A percentile compares a stretch with the other conserved stretches of the same genome.
These are phyloP conservation scores for Leptomonas pyrrhocoris DNA, from an alignment of 208 protist genomes.

Conservation along the genomic window DNA sequence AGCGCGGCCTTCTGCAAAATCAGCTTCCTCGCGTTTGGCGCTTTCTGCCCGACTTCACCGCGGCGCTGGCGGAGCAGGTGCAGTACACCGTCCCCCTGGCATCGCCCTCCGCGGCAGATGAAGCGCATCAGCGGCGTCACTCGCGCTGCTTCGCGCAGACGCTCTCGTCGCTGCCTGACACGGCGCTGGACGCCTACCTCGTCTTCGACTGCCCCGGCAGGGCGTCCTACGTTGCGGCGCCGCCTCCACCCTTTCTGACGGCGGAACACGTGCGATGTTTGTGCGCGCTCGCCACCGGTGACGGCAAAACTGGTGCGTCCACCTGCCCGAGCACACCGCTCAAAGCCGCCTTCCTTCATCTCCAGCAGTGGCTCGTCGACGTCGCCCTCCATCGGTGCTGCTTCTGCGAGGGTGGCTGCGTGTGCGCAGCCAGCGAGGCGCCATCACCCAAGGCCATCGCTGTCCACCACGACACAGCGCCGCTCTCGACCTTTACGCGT, in stretches of 20 bases:
- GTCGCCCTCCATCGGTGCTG: conserved; percentile 38
- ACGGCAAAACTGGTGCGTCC: not conserved
- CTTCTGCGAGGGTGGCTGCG: conserved; percentile 17
- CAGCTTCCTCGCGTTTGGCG: conserved; percentile 57
- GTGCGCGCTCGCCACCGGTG: conserved; percentile 2
- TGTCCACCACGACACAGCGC: not conserved
- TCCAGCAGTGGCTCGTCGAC: conserved; percentile 29
- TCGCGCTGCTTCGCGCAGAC: not conserved
- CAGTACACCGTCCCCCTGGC: not conserved
- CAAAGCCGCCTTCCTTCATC: not conserved
- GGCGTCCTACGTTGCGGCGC: not conserved
- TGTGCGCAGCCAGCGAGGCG: not conserved
- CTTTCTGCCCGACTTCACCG: conserved; percentile 29
- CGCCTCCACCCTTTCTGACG: conserved; percentile 28
- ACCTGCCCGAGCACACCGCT: not conserved
- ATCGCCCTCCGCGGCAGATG: not conserved
- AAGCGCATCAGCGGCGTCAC: not conserved
- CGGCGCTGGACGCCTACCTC: conserved; percentile 32
- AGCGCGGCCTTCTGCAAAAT: conserved; percentile 46
- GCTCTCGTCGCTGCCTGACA: conserved; percentile 1
- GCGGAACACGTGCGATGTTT: conserved; percentile 23
- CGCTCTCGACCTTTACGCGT: not conserved
- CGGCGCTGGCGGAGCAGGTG: conserved; percentile 18
- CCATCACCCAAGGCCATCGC: not conserved
- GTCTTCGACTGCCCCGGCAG: conserved; percentile 20